phyloP scores from a whole-genome alignment of 495 filamentous ascomycete species.

The Tuber calosporum region DNA sequence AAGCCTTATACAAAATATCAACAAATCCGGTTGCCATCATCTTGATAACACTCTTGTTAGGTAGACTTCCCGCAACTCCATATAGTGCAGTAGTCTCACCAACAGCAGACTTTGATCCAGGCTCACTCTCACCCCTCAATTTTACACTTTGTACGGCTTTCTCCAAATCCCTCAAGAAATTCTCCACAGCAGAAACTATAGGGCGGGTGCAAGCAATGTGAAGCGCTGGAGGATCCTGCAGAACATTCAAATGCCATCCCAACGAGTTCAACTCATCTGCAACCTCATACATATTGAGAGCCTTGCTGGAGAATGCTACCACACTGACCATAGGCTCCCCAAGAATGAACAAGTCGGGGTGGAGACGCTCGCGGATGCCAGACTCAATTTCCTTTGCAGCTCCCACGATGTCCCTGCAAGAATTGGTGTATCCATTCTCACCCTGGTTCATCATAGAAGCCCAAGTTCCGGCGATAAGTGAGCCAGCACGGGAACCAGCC shows the following conservation, averaged over 20 bases:
- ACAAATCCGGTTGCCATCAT: conserved; percentile 86
- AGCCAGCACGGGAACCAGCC: conserved; percentile 84
- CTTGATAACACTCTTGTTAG: conserved; percentile 89
- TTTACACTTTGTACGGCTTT: conserved; percentile 71
- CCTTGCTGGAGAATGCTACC: conserved; percentile 72
- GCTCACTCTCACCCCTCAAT: conserved; percentile 59
- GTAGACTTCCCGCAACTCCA: conserved; percentile 87
- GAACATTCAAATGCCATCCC: conserved; percentile 93
- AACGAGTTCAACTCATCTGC: conserved; percentile 71
- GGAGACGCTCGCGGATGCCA: conserved; percentile 62
- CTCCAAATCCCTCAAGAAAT: conserved; percentile 68
- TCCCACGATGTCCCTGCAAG: conserved; percentile 81
- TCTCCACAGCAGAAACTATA: conserved; percentile 69
- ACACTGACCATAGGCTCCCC: conserved; percentile 84
- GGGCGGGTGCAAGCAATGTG: conserved; percentile 93
- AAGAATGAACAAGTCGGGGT: conserved; percentile 66
- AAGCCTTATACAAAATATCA: conserved; percentile 93
- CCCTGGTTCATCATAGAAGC: conserved; percentile 78
- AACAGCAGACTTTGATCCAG: conserved; percentile 58
- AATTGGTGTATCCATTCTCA: conserved; percentile 77
- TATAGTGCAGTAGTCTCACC: conserved; percentile 86
- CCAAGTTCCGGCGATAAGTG: conserved; percentile 92
- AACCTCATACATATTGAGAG: conserved; percentile 77
- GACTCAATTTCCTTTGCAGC: conserved; percentile 74
- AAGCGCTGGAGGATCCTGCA: conserved; percentile 87